Evolutionary conservation across 1,284 basidiomycete genomes (phyloP), one percentile per base, ranked within the genome.

Genomic region (Cryptococcus sp.): DNA sequence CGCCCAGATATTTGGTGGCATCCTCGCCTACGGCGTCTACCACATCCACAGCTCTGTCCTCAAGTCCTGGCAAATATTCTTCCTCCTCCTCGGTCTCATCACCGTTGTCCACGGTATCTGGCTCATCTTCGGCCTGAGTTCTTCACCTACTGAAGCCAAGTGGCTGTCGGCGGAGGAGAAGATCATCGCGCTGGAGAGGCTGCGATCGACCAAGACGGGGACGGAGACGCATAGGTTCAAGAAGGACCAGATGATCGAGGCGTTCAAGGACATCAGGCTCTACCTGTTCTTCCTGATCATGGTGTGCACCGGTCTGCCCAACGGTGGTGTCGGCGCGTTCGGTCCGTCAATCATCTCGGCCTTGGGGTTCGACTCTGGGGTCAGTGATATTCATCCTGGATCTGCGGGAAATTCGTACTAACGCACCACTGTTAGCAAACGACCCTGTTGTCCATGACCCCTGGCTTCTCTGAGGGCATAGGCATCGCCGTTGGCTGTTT

Each of bases 271-370:
- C 43, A 16, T 47, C 33, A 50, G 61, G 12, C 36, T 63, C 13
- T 63, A 63, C 42, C 43, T 60, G 15, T n/a, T 63, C 52, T 63
- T 63, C 43, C 11, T 55, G 16, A 24, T 54, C 6, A 35, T 53
- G 7, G 24, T 56, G n/a, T 45, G 33, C 43, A 55, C 61, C 24
- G 56, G 56, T 42, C 45, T 63, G 11, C 55, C 55, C 40, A 60
- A 57, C 44, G 61, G 59, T 37, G 55, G 56, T 40, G 16, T 57
- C 12, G 55, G 55, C 20, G 55, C 55, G 18, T 73, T 72, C 48
- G 66, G 67, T 4, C 59, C 55, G 8, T 64, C 63, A 24, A 72
- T 76, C 56, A 72, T 76, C 50, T n/a, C n/a, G 18, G 52, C n/a
- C 36, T 8, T 53, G 18, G 50, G 39, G 12, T 20, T 44, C 36